phyloP scores from a whole-genome alignment of 805 yeast genomes.

The Teunomyces pallodes region DNA sequence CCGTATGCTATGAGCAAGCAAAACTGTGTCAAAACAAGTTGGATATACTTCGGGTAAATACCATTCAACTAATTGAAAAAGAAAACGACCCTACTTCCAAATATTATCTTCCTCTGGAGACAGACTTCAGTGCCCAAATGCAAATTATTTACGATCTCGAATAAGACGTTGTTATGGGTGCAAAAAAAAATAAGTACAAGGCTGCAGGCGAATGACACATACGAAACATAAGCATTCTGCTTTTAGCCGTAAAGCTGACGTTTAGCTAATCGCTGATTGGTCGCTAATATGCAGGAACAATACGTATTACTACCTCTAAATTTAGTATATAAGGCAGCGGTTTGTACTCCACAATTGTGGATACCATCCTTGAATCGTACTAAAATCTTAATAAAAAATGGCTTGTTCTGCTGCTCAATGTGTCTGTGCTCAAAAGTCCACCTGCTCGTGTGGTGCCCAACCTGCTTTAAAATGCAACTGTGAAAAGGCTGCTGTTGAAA shows the following conservation, averaged over 20 bases:
- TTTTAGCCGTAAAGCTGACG: not conserved
- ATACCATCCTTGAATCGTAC: not conserved
- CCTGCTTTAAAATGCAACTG: slow-evolving; percentile 61
- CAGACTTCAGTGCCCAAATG: not conserved
- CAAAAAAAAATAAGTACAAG: not conserved
- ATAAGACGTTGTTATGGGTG: not conserved
- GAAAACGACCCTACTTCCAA: not conserved
- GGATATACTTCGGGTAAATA: not conserved
- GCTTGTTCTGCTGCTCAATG: slow-evolving; percentile 29
- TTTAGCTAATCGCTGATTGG: not conserved
- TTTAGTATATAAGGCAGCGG: slow-evolving; percentile 3
- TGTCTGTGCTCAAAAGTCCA: slow-evolving; percentile 59
- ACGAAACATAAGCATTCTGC: not conserved
- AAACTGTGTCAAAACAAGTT: not conserved
- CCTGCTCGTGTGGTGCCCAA: slow-evolving; percentile 60
- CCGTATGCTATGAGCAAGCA: not conserved
- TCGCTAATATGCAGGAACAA: not conserved
- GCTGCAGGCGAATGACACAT: slow-evolving; percentile 1
- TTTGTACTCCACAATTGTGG: slow-evolving; percentile 7
- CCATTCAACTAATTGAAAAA: not conserved
- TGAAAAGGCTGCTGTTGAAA: slow-evolving; percentile 50
- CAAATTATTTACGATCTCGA: not conserved
- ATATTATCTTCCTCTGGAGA: not conserved
- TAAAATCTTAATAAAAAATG: slow-evolving; percentile 4
- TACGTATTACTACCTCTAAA: not conserved